Evolutionary conservation across 2,329 filamentous ascomycete genomes (phyloP).

Genomic region (Fusarium clavum): DNA sequence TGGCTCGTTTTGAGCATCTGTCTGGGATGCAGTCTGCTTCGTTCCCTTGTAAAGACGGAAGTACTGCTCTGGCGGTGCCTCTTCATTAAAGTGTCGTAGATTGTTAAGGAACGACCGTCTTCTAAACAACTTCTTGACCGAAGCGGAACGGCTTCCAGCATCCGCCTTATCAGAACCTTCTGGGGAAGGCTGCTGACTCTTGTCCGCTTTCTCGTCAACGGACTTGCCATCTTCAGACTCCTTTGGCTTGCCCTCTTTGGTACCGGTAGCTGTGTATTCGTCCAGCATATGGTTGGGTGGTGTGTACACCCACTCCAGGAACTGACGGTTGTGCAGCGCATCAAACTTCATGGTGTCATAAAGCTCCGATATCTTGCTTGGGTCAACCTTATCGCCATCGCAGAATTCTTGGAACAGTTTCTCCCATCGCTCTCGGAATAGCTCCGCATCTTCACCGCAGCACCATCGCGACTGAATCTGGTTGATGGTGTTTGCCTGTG

Average conservation of each 20-base stretch:
- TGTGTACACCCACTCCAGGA: conserved; percentile 97
- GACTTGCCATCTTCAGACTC: conserved; percentile 56
- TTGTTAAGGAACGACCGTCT: conserved; percentile 70
- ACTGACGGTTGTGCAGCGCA: conserved; percentile 94
- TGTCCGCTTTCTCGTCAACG: conserved; percentile 54
- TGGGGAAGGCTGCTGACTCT: conserved; percentile 46
- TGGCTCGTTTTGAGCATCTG: conserved; percentile 86
- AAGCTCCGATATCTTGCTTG: conserved; percentile 97
- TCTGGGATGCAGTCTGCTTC: conserved; percentile 74
- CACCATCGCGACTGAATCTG: conserved; percentile 94
- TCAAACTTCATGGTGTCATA: conserved; percentile 99
- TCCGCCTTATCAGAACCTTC: conserved; percentile 58
- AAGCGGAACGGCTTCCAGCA: conserved; percentile 50
- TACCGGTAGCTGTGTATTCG: conserved; percentile 62
- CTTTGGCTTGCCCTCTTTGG: conserved; percentile 57
- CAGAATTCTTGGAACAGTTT: conserved; percentile 97
- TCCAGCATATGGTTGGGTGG: conserved; percentile 83
- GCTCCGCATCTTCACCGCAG: conserved; percentile 91
- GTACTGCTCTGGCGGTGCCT: conserved; percentile 76
- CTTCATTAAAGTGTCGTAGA: conserved; percentile 62
- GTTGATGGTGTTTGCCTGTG: conserved; percentile 71
- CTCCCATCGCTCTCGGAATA: conserved; percentile 98
- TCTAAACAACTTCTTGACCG: conserved; percentile 65
- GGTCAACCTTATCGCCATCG: conserved; percentile 97
- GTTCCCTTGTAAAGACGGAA: conserved; percentile 90